A percentile compares a stretch with the other conserved stretches of the same genome.
phyloP scores from a whole-genome alignment of 768 basidiomycete species.

The Termitomyces sp. region DNA sequence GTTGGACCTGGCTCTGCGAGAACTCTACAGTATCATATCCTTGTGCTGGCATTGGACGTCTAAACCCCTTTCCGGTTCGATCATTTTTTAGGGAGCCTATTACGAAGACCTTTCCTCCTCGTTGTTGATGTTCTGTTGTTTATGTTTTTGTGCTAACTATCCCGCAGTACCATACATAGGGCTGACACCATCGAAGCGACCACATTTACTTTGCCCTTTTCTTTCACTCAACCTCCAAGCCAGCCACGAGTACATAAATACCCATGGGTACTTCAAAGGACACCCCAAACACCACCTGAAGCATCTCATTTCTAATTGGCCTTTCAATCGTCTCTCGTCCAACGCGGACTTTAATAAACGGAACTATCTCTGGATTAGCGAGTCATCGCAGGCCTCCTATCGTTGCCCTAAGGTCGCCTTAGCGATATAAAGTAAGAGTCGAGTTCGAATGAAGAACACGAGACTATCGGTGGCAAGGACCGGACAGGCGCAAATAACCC shows the following conservation, averaged over 20 bases:
- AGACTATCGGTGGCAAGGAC: constrained; percentile 32
- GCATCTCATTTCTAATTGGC: constrained; percentile 5
- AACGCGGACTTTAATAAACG: neutral
- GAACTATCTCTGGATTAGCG: neutral
- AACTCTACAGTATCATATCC: neutral
- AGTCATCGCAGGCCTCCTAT: neutral
- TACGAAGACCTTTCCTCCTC: constrained; percentile 47
- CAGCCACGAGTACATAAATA: constrained; percentile 29
- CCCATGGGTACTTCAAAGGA: constrained; percentile 48
- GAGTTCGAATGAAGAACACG: constrained; percentile 1
- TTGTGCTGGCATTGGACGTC: neutral
- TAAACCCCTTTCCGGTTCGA: neutral
- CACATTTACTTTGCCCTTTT: constrained; percentile 22
- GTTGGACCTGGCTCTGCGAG: no score
- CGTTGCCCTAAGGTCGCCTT: neutral
- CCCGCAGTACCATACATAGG: constrained; percentile 29
- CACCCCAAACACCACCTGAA: constrained; percentile 14
- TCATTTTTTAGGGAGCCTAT: constrained; percentile 41
- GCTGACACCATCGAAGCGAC: constrained; percentile 6
- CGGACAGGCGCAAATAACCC: constrained; percentile 5
- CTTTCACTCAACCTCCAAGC: constrained; percentile 21
- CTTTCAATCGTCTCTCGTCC: constrained; percentile 2
- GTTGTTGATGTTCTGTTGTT: neutral
- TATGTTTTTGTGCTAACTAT: neutral
- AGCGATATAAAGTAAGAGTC: neutral